These are phyloP conservation scores for Harringtonia lauricola DNA, from an alignment of 2,329 filamentous ascomycete species.

Conservation along the genomic window DNA sequence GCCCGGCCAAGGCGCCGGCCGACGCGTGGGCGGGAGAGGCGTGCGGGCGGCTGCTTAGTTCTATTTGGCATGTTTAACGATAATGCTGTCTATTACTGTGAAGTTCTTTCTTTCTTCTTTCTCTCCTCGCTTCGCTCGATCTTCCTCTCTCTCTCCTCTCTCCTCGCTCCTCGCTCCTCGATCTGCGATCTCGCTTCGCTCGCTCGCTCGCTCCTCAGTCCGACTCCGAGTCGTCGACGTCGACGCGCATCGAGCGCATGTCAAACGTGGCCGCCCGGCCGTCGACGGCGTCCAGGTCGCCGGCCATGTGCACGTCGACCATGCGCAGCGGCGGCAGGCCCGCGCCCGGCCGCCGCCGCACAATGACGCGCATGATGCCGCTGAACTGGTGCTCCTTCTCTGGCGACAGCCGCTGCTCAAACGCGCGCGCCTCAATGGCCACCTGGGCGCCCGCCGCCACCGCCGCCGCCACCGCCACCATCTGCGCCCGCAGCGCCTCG, in stretches of 20 bases:
- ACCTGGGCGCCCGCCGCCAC: slow-evolving; percentile 60
- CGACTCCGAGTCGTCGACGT: slow-evolving; percentile 1
- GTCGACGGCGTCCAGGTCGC: slow-evolving; percentile 40
- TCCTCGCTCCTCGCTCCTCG: no score
- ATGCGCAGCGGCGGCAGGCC: background rate
- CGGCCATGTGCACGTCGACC: slow-evolving; percentile 6
- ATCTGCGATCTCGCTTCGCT: no score
- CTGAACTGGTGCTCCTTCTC: slow-evolving; percentile 47
- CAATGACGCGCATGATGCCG: slow-evolving; percentile 52
- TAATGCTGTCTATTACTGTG: no score
- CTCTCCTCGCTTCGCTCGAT: no score
- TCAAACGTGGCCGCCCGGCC: slow-evolving; percentile 15
- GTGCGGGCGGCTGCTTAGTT: slow-evolving; percentile 1
- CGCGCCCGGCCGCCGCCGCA: slow-evolving; percentile 19
- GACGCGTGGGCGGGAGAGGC: slow-evolving; percentile 11
- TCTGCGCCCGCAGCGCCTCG: slow-evolving; percentile 38
- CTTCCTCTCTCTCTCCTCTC: no score
- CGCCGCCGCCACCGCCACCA: slow-evolving; percentile 47
- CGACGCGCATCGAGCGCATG: background rate
- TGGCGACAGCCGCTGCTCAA: slow-evolving; percentile 71
- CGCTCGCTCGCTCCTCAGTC: background rate
- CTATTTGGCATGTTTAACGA: background rate
- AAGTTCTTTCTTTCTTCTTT: no score
- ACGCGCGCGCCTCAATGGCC: slow-evolving; percentile 59
- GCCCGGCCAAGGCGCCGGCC: slow-evolving; percentile 25